Percentiles rank a stretch among this genome's conserved stretches.
Conservation (phyloP, 2,329 filamentous ascomycete genomes). For the Penicillium vulpinum region DNA sequence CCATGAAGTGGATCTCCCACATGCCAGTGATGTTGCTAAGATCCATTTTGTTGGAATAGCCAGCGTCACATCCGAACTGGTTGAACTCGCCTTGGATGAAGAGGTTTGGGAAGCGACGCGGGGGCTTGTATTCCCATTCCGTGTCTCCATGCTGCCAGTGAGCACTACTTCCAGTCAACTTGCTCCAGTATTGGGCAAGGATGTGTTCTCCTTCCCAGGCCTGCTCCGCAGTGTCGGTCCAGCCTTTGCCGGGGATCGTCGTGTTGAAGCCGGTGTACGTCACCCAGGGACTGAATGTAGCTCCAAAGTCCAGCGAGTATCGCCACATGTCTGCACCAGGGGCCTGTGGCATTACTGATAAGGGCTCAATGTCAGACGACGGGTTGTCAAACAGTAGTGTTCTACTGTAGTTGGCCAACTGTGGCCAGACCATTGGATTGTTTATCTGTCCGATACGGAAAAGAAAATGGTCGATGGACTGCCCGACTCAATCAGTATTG, state of each 20-base stretch:
- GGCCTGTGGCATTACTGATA: conserved; percentile 57
- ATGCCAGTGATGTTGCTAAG: conserved; percentile 47
- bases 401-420: conserved; percentile 60
- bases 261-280: conserved; percentile 55
- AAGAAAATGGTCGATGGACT: conserved; percentile 61
- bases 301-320: conserved; percentile 63
- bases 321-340: conserved; percentile 63
- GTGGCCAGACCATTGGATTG: conserved; percentile 60
- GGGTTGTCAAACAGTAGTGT: conserved; percentile 50
- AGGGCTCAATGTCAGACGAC: conserved; percentile 36
- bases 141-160: conserved; percentile 61
- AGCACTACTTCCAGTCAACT: conserved; percentile 58
- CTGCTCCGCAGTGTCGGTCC: conserved; percentile 61
- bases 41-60: conserved; percentile 56
- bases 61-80: conserved; percentile 63
- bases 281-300: conserved; percentile 60
- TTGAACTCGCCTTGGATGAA: conserved; percentile 65
- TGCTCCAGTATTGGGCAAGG: conserved; percentile 63
- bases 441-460: conserved; percentile 59
- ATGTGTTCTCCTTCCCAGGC: conserved; percentile 63
- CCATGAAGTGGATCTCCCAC: conserved; percentile 62
- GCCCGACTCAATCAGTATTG: not conserved
- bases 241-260: conserved; percentile 50
- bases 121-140: conserved; percentile 38
- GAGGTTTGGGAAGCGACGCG: conserved; percentile 61